Evolutionary conservation across 2,329 filamentous ascomycete species (phyloP).

Genomic region (Ascochyta fabae): DNA sequence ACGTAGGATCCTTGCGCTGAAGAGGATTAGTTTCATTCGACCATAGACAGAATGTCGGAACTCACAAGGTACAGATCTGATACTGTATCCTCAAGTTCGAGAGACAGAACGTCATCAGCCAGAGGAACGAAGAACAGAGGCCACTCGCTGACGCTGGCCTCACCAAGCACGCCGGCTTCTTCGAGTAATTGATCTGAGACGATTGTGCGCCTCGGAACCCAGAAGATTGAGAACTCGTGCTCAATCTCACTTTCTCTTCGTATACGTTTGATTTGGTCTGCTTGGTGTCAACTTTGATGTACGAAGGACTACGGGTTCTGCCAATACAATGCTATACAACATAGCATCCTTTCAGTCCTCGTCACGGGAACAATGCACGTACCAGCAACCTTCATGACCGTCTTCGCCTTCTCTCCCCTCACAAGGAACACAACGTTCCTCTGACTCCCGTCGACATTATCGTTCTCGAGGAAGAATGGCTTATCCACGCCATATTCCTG

Average conservation of each 20-base stretch:
- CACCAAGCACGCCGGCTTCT: slow-evolving; percentile 89
- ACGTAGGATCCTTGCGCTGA: slow-evolving; percentile 83
- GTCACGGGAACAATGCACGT: slow-evolving; percentile 38
- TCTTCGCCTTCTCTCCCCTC: slow-evolving; percentile 83
- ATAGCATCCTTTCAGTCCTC: background rate
- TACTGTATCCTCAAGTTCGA: slow-evolving; percentile 89
- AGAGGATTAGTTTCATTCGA: slow-evolving; percentile 30
- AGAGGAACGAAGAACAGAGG: slow-evolving; percentile 89
- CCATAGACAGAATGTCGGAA: background rate
- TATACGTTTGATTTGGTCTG: slow-evolving; percentile 89
- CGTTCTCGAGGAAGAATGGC: slow-evolving; percentile 95
- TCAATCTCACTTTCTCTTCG: slow-evolving; percentile 86
- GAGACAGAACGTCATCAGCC: slow-evolving; percentile 86
- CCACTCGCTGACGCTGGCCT: slow-evolving; percentile 86
- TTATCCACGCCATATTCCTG: slow-evolving; percentile 98
- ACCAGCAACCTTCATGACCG: slow-evolving; percentile 89
- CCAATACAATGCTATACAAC: background rate
- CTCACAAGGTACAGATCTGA: slow-evolving; percentile 80
- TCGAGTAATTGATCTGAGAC: slow-evolving; percentile 92
- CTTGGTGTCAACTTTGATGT: slow-evolving; percentile 2
- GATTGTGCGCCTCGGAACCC: slow-evolving; percentile 89
- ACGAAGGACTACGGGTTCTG: background rate
- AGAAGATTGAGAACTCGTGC: slow-evolving; percentile 97
- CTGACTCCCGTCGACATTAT: slow-evolving; percentile 92
- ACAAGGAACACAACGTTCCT: slow-evolving; percentile 94